Evolutionary conservation across 495 filamentous ascomycete species (phyloP), one percentile per base, ranked within the genome.

Genomic region (Aspergillus egyptiacus): DNA sequence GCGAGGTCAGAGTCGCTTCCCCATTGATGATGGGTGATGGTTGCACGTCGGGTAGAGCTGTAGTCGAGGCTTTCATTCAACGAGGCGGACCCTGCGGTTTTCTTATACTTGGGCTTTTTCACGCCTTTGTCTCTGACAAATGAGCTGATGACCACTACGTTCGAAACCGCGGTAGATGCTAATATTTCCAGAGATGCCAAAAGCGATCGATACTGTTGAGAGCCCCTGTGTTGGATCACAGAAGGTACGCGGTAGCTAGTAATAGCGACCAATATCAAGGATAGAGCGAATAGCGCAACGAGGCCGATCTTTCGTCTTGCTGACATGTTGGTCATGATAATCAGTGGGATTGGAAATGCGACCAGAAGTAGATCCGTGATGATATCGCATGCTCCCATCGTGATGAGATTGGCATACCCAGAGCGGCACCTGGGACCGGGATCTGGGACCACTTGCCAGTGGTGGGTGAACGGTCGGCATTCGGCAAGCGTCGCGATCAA

Each of bases 381-480:
- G 47, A 95, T 80, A 58, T 95, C 91, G 60, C 84, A 84, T 15
- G 79, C 75, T 2, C 86, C 91, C 86, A 95, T 93, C 8, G 86
- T 89, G 50, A 95, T 69, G 20, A 97, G 78, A 54, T 96, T 87
- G 25, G 79, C 84, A 58, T 86, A 91, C 20, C 87, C 89, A 59
- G 83, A 78, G 22, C 93, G 82, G 68, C 93, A 98, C 53, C 77
- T 73, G 10, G 86, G 81, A 19, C 88, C 89, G 15, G 93, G 91
- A 59, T 95, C 89, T 6, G 93, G 93, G 17, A 81, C 66, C 6
- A 96, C 88, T 64, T 95, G 90, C 89, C 89, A 96, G 70, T 95
- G 91, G 62, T 89, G 81, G 45, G 63, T 38, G 55, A 95, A 87
- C 14, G 93, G 91, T 25, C 81, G 83, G 63, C 93, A 98, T 70